Conservation (phyloP, 495 filamentous ascomycete genomes). For the Neohortaea acidophila region DNA sequence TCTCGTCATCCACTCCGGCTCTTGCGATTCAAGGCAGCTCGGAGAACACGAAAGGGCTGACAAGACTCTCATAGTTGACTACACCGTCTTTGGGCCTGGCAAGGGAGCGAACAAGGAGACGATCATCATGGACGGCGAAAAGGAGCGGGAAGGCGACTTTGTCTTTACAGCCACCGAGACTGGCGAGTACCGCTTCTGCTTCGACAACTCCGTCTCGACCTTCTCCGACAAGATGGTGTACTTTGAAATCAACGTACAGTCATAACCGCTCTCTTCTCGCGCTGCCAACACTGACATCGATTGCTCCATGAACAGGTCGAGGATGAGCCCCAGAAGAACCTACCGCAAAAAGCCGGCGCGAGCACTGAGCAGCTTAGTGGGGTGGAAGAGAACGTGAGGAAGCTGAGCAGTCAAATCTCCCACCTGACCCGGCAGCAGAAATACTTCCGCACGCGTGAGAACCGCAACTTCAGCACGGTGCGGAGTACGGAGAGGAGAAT, state of each 20-base stretch:
- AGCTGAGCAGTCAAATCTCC: constrained; percentile 84
- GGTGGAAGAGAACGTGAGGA: constrained; percentile 90
- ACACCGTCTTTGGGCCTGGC: constrained; percentile 67
- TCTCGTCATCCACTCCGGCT: neutral
- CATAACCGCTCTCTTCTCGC: neutral
- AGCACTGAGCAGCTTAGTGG: constrained; percentile 79
- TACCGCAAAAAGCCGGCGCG: constrained; percentile 83
- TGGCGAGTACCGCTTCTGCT: constrained; percentile 97
- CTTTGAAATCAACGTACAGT: constrained; percentile 86
- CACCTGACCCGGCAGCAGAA: constrained; percentile 96
- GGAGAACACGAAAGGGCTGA: constrained; percentile 1
- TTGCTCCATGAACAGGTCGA: constrained; percentile 69
- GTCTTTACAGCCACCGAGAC: constrained; percentile 87
- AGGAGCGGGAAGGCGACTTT: constrained; percentile 93
- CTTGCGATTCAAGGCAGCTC: constrained; percentile 93
- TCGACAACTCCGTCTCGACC: constrained; percentile 96
- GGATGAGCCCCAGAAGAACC: constrained; percentile 68
- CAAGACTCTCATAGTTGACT: constrained; percentile 74
- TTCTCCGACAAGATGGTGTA: constrained; percentile 97
- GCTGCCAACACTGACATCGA: neutral
- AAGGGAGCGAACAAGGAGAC: constrained; percentile 35
- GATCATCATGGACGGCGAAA: constrained; percentile 69
- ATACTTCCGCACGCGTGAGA: constrained; percentile 97
- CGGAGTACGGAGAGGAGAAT: constrained; percentile 88
- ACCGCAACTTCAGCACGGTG: constrained; percentile 96